phyloP scores from a whole-genome alignment of 768 basidiomycete genomes.

The Strobilomyces dryophilus region DNA sequence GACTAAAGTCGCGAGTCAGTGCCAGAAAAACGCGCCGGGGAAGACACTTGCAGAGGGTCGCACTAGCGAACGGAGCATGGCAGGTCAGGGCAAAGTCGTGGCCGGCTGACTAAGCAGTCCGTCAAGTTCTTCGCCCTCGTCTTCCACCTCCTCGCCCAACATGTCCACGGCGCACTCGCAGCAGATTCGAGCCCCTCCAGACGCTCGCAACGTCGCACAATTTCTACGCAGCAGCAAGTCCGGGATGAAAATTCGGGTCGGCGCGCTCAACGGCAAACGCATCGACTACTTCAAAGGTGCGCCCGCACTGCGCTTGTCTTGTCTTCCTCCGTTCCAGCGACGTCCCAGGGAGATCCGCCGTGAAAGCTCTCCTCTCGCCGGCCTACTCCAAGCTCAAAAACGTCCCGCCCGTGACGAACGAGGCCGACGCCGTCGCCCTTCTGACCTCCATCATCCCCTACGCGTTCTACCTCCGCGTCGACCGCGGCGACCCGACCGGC shows the following conservation, averaged over 20 bases:
- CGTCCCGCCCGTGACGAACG: slow-evolving; percentile 66
- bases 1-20: slow-evolving; percentile 6
- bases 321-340: neutral
- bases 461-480: slow-evolving; percentile 91
- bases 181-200: slow-evolving; percentile 74
- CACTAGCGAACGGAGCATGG: slow-evolving; percentile 17
- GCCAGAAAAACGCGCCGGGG: too few relatives aligned
- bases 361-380: slow-evolving; percentile 88
- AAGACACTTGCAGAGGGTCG: slow-evolving; percentile 11
- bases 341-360: slow-evolving; percentile 77
- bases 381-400: slow-evolving; percentile 88
- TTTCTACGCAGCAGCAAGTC: slow-evolving; percentile 84
- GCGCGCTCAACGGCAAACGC: slow-evolving; percentile 90
- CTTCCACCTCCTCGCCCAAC: neutral
- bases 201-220: slow-evolving; percentile 77
- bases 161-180: slow-evolving; percentile 54
- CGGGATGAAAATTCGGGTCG: slow-evolving; percentile 85
- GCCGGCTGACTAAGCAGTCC: too few relatives aligned
- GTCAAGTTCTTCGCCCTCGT: too few relatives aligned
- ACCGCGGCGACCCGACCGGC: slow-evolving; percentile 53
- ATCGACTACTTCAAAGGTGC: slow-evolving; percentile 98
- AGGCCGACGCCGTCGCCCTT: slow-evolving; percentile 67
- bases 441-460: slow-evolving; percentile 71
- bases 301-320: slow-evolving; percentile 6
- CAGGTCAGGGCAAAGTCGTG: too few relatives aligned